These are phyloP conservation scores for Phycomyces blakesleeanus DNA, from an alignment of 192 early-diverging fungal species.

Conservation along the genomic window DNA sequence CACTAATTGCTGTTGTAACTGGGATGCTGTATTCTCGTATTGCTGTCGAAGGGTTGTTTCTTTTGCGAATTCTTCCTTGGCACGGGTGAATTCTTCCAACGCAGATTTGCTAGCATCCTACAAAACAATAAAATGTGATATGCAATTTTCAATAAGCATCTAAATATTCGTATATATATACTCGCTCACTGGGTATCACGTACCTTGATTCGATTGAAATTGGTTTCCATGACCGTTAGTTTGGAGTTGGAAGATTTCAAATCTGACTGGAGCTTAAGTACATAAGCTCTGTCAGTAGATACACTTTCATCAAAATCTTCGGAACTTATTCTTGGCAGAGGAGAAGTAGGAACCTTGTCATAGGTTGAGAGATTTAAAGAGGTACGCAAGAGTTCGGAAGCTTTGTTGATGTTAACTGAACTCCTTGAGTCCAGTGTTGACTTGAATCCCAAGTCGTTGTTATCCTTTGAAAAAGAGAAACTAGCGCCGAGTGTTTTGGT, in stretches of 20 bases:
- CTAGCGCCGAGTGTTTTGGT: slow-evolving; percentile 32
- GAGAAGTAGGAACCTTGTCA: neutral
- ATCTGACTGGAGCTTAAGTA: slow-evolving; percentile 19
- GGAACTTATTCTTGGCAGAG: neutral
- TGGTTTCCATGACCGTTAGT: slow-evolving; percentile 22
- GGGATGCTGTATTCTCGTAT: slow-evolving; percentile 22
- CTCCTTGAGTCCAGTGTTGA: neutral
- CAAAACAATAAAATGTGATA: neutral
- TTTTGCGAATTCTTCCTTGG: slow-evolving; percentile 46
- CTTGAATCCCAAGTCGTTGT: neutral
- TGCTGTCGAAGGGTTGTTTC: slow-evolving; percentile 35
- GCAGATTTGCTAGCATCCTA: slow-evolving; percentile 37
- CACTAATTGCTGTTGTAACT: slow-evolving; percentile 26
- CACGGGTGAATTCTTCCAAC: slow-evolving; percentile 37
- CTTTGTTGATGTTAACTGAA: slow-evolving; percentile 13
- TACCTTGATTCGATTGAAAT: slow-evolving; percentile 40
- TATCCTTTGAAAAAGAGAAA: slow-evolving; percentile 10
- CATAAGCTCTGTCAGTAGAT: neutral
- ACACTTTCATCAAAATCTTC: neutral
- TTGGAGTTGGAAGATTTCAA: slow-evolving; percentile 23
- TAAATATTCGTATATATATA: slow-evolving; percentile 2
- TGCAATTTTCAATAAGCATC: neutral
- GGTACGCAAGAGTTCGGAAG: slow-evolving; percentile 19
- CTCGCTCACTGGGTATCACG: neutral
- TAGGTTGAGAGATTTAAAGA: slow-evolving; percentile 10